Evolutionary conservation across 768 basidiomycete genomes (phyloP), one percentile per base, ranked within the genome.

Genomic region (Kwoniella sp.): DNA sequence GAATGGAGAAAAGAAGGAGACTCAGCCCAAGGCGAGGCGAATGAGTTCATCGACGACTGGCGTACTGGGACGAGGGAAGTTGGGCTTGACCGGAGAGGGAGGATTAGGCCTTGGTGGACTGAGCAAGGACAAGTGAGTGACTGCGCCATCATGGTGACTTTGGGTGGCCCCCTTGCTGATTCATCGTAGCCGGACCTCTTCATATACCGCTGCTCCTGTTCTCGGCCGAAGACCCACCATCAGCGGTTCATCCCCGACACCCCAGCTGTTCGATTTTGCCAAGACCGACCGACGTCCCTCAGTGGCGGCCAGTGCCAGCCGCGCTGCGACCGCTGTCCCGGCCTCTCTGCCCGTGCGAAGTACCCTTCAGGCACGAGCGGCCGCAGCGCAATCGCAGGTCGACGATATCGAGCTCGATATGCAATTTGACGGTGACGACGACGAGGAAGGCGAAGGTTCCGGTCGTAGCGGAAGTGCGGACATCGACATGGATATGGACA

Each of bases 361-460:
- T 36, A 11, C 33, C 5, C 51, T 56, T 8, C 56, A 38, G 0
- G 31, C 33, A 47, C 34, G 47, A 34, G n/a, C n/a, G n/a, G n/a
- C n/a, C n/a, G n/a, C n/a, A n/a, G n/a, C n/a, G n/a, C n/a, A n/a
- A 38, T 26, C 20, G n/a, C 27, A 23, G 15, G 60, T 40, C 4
- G 68, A 67, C 43, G 70, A 71, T 45, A 63, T 72, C 39, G 72
- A 71, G 46, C 56, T 71, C 15, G 69, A 69, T 29, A 66, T 69
- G 61, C 63, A 67, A 39, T 74, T 71, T 43, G 53, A 55, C 34
- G 53, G 32, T 5, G 53, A 55, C 17, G 65, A 67, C 23, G 65
- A 61, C 33, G 67, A 60, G 33, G 58, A 57, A 29, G 59, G 50
- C 2, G 57, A 59, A 27, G 44, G 53, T 3, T 63, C 61, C 39